A percentile compares a stretch with the other conserved stretches of the same genome.
Conservation (phyloP, 495 filamentous ascomycete genomes). For the Aspergillus sclerotioniger region DNA sequence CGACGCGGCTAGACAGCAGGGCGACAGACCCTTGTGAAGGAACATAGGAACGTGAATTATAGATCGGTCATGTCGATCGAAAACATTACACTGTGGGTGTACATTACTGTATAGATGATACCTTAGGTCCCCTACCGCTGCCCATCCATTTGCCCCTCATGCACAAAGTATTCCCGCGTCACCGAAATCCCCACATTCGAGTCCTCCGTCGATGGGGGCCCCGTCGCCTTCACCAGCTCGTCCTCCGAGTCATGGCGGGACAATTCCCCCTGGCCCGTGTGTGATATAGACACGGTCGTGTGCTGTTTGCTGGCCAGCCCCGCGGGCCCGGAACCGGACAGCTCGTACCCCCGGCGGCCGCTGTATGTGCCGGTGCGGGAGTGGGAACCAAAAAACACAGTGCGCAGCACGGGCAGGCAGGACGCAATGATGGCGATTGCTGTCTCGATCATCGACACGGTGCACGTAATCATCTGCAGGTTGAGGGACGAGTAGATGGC, state of each 20-base stretch:
- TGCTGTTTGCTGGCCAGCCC: not conserved
- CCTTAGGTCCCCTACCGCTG: not conserved
- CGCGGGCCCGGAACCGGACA: constrained; percentile 11
- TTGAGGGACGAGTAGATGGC: constrained; percentile 24
- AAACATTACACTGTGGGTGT: too few relatives aligned
- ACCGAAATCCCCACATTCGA: constrained; percentile 8
- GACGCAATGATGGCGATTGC: constrained; percentile 28
- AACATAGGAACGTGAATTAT: too few relatives aligned
- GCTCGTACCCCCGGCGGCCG: constrained; percentile 19
- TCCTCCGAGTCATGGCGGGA: constrained; percentile 12
- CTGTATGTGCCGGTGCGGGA: constrained; percentile 25
- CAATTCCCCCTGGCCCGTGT: not conserved
- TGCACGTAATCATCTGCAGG: constrained; percentile 29
- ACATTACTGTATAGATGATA: too few relatives aligned
- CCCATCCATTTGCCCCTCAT: constrained; percentile 3
- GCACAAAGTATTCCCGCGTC: constrained; percentile 12
- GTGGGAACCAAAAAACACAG: constrained; percentile 23
- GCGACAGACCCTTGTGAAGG: too few relatives aligned
- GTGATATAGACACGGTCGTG: constrained; percentile 10
- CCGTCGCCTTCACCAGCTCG: constrained; percentile 4
- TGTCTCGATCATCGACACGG: constrained; percentile 29
- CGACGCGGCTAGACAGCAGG: too few relatives aligned
- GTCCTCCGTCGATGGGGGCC: not conserved
- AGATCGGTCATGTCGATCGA: not conserved
- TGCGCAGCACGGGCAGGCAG: constrained; percentile 29